phyloP scores from a whole-genome alignment of 495 filamentous ascomycete genomes.

The Chaetomium fimeti region DNA sequence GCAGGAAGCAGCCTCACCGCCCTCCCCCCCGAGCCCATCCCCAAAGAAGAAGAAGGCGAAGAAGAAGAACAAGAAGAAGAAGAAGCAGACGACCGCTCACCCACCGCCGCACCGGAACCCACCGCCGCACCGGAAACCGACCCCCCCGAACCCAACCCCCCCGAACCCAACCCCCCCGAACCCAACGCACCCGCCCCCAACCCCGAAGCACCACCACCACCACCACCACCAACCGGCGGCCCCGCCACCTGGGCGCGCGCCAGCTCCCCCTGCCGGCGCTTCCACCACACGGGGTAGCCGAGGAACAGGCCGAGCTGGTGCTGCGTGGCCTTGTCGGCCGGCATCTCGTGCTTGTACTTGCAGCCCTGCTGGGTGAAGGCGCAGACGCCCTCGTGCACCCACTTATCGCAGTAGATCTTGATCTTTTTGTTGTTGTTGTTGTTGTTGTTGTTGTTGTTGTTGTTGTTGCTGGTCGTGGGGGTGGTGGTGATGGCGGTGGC shows the following conservation, averaged over 20 bases:
- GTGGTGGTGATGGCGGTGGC: background rate
- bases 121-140: too few relatives aligned
- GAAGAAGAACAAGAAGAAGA: background rate
- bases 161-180: too few relatives aligned
- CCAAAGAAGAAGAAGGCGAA: too few relatives aligned
- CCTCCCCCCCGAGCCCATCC: background rate
- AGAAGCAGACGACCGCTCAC: too few relatives aligned
- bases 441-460: conserved; percentile 8
- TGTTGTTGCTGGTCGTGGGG: too few relatives aligned
- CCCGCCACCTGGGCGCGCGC: background rate
- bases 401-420: conserved; percentile 84
- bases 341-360: conserved; percentile 85
- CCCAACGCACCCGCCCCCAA: background rate
- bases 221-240: background rate
- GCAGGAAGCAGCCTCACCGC: background rate
- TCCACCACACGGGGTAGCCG: conserved; percentile 54
- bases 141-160: too few relatives aligned
- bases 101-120: too few relatives aligned
- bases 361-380: conserved; percentile 83
- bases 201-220: background rate
- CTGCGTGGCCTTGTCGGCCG: conserved; percentile 58
- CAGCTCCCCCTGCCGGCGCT: conserved; percentile 49
- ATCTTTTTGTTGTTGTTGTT: conserved; percentile 41
- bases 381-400: conserved; percentile 80
- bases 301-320: conserved; percentile 60